Evolutionary conservation across 805 yeast species (phyloP).

Genomic region (Kazachstania bromeliacearum): DNA sequence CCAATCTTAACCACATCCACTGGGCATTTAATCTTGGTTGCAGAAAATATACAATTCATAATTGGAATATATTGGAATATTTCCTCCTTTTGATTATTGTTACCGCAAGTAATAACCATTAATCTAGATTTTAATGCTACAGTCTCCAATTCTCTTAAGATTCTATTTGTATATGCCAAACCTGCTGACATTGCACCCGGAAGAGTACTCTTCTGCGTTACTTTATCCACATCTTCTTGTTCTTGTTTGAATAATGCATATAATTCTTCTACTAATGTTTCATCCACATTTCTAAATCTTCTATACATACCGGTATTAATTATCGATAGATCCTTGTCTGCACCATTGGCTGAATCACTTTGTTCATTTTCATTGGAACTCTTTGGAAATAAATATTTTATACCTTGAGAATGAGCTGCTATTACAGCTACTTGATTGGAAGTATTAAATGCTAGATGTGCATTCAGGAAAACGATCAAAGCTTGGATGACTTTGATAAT

Average conservation of each 20-base stretch:
- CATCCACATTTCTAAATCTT: constrained; percentile 74
- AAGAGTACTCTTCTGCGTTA: constrained; percentile 40
- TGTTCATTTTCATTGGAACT: constrained; percentile 15
- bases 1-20: constrained; percentile 80
- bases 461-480: constrained; percentile 68
- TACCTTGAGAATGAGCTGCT: constrained; percentile 62
- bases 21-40: constrained; percentile 83
- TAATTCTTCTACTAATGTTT: constrained; percentile 53
- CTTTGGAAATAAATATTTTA: constrained; percentile 60
- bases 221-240: constrained; percentile 15
- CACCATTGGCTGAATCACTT: constrained; percentile 2
- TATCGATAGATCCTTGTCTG: constrained; percentile 19
- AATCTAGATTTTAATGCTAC: constrained; percentile 52
- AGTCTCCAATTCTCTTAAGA: constrained; percentile 40
- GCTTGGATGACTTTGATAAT: constrained; percentile 55
- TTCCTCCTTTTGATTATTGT: constrained; percentile 41
- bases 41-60: constrained; percentile 93
- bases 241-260: constrained; percentile 36
- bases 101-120: constrained; percentile 38
- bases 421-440: constrained; percentile 77
- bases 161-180: constrained; percentile 65
- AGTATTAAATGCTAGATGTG: constrained; percentile 78
- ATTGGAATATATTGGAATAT: constrained; percentile 80
- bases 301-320: constrained; percentile 65
- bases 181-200: constrained; percentile 80